A percentile compares a stretch with the other conserved stretches of the same genome.
Conservation (phyloP, 2,329 filamentous ascomycete genomes). For the Phaeophleospora eucalypticola region DNA sequence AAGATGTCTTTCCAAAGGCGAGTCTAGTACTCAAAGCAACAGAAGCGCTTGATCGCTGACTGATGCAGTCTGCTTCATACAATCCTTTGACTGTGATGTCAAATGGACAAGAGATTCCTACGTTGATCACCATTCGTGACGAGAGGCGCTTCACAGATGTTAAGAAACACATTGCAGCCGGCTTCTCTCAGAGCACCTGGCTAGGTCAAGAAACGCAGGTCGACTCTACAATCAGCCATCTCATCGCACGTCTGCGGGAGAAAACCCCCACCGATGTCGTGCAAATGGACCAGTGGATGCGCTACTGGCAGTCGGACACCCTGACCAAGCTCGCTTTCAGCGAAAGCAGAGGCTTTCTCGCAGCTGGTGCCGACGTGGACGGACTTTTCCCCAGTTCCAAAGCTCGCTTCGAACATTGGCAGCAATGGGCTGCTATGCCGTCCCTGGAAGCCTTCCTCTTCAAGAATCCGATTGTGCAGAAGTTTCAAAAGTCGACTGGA, state of each 20-base stretch:
- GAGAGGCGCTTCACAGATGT: slow-evolving; percentile 13
- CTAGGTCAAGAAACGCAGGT: slow-evolving; percentile 14
- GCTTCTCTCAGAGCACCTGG: slow-evolving; percentile 14
- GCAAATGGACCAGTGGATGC: slow-evolving; percentile 7
- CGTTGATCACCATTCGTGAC: slow-evolving; percentile 8
- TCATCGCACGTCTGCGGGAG: slow-evolving; percentile 7
- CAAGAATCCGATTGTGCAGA: slow-evolving; percentile 9
- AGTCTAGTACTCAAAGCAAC: neutral
- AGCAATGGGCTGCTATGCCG: slow-evolving; percentile 8
- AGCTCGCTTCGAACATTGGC: slow-evolving; percentile 11
- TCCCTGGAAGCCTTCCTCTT: slow-evolving; percentile 9
- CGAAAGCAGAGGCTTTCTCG: slow-evolving; percentile 8
- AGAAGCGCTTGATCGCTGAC: neutral
- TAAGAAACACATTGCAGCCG: slow-evolving; percentile 11
- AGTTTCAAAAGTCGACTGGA: slow-evolving; percentile 1
- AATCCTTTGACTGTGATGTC: slow-evolving; percentile 9
- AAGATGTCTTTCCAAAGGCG: slow-evolving; percentile 4
- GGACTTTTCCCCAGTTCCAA: slow-evolving; percentile 4
- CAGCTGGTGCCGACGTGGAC: slow-evolving; percentile 9
- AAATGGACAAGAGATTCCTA: slow-evolving; percentile 10
- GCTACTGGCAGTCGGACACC: slow-evolving; percentile 14
- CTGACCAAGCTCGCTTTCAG: slow-evolving; percentile 12
- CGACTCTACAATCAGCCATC: slow-evolving; percentile 5
- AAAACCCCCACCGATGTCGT: neutral
- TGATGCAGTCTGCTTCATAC: slow-evolving; percentile 9